Conservation (phyloP, 1,284 basidiomycete species). For the Apiotrichum siamense region DNA sequence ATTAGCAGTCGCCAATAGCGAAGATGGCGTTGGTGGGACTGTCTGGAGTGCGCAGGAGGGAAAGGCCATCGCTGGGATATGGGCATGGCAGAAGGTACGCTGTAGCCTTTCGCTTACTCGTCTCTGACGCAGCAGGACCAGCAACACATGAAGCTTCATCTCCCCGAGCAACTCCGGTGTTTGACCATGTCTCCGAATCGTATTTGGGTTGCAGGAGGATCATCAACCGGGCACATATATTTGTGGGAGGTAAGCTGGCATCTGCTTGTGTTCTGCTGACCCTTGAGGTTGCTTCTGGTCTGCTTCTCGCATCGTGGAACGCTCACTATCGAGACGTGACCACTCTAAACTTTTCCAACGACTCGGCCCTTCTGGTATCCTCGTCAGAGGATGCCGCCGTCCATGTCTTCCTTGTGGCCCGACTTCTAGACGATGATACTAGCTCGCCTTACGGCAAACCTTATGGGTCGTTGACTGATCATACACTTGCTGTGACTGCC, state of each 20-base stretch:
- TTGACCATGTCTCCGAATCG: constrained; percentile 69
- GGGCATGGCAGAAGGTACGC: constrained; percentile 50
- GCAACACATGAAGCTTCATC: constrained; percentile 72
- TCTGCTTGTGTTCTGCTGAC: background rate
- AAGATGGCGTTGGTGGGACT: constrained; percentile 40
- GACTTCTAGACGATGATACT: constrained; percentile 26
- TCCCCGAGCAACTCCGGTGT: constrained; percentile 81
- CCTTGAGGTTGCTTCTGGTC: constrained; percentile 73
- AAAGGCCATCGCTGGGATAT: constrained; percentile 46
- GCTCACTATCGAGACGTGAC: constrained; percentile 88
- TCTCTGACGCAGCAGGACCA: constrained; percentile 60
- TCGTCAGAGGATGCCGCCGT: constrained; percentile 84
- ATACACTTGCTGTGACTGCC: constrained; percentile 82
- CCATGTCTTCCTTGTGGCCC: constrained; percentile 78
- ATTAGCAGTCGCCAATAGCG: constrained; percentile 33
- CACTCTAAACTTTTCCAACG: constrained; percentile 72
- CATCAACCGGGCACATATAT: constrained; percentile 79
- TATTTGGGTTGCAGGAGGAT: constrained; percentile 77
- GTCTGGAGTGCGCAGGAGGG: constrained; percentile 48
- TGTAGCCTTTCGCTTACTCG: background rate
- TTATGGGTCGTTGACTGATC: constrained; percentile 77
- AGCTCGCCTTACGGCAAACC: constrained; percentile 50
- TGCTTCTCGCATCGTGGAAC: constrained; percentile 82
- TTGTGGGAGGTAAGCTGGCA: constrained; percentile 76
- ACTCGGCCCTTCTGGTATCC: constrained; percentile 72